Conservation (phyloP, 208 protist genomes). For the Trypanosoma lewisi region DNA sequence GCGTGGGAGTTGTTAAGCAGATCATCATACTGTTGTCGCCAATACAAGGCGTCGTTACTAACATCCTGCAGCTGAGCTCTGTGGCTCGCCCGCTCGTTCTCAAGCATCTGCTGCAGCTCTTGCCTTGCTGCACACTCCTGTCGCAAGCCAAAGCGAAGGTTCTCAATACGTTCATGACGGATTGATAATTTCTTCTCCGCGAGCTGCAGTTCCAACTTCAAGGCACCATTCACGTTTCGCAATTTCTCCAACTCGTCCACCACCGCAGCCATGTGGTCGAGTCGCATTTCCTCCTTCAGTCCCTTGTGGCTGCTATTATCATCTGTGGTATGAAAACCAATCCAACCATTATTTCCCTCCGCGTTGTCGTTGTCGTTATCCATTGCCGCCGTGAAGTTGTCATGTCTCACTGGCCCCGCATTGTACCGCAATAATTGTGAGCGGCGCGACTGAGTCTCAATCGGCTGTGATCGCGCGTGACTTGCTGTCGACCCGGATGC, state of each 20-base stretch:
- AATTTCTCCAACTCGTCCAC: conserved; percentile 27
- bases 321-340: background rate
- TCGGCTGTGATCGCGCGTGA: background rate
- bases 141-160: conserved; percentile 58
- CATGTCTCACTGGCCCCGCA: background rate
- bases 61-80: conserved; percentile 40
- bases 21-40: conserved; percentile 64
- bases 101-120: conserved; percentile 46
- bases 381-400: background rate
- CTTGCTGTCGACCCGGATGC: background rate
- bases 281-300: background rate
- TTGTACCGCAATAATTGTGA: background rate
- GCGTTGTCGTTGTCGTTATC: background rate
- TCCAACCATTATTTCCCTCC: background rate
- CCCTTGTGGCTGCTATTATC: background rate
- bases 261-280: background rate
- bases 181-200: conserved; percentile 67
- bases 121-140: conserved; percentile 47
- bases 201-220: conserved; percentile 52
- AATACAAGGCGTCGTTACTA: conserved; percentile 63
- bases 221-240: conserved; percentile 37
- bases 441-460: background rate
- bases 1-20: conserved; percentile 20
- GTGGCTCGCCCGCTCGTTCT: conserved; percentile 40
- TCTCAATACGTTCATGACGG: conserved; percentile 73